phyloP scores from a whole-genome alignment of 441 rosid species.

The Mallotus repandus region DNA sequence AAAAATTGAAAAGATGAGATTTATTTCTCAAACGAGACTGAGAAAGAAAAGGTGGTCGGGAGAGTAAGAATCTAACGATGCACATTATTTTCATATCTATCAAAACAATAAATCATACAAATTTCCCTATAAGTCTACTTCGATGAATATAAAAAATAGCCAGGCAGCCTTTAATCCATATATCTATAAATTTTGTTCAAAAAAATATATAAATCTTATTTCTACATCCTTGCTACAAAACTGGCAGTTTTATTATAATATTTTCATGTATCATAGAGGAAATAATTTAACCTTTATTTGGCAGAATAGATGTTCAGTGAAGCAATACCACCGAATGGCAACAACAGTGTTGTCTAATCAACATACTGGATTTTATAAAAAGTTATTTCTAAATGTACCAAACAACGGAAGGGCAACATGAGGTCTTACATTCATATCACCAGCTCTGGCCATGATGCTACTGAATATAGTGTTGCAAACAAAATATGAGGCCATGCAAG shows the following conservation, averaged over 20 bases:
- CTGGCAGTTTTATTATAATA: neutral
- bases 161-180: too few relatives aligned
- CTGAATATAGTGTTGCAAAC: conserved; percentile 78
- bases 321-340: neutral
- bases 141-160: too few relatives aligned
- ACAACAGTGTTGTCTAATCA: neutral
- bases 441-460: conserved; percentile 61
- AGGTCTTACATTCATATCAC: conserved; percentile 64
- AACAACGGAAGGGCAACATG: neutral
- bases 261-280: neutral
- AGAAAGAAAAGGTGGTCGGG: too few relatives aligned
- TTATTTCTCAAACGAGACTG: neutral
- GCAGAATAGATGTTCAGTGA: neutral
- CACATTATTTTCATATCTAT: neutral
- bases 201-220: too few relatives aligned
- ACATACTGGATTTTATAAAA: neutral
- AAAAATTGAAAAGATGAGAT: neutral
- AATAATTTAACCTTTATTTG: neutral
- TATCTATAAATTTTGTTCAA: too few relatives aligned
- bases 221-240: neutral
- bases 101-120: neutral
- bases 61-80: neutral
- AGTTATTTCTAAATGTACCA: neutral
- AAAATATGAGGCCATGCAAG: conserved; percentile 91
- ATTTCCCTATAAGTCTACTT: too few relatives aligned